Evolutionary conservation across 768 basidiomycete species (phyloP).

Genomic region (Leccinum disarticulatum): DNA sequence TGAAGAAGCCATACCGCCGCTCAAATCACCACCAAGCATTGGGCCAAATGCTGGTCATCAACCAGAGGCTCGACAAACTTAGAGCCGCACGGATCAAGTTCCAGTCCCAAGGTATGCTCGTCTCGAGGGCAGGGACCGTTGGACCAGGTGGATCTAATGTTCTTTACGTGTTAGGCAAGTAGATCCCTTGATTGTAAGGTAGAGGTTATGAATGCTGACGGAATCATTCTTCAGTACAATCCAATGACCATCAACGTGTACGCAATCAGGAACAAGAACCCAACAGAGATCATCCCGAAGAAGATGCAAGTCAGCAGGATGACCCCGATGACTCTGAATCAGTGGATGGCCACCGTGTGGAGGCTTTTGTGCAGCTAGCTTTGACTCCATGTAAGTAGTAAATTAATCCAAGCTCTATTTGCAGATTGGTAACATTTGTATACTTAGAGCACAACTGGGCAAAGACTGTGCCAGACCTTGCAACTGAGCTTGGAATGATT

Average conservation of each 20-base stretch:
- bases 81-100: background rate
- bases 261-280: background rate
- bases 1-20: background rate
- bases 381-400: background rate
- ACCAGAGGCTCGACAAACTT: background rate
- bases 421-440: background rate
- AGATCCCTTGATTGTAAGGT: background rate
- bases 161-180: background rate
- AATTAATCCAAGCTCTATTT: background rate
- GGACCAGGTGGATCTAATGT: background rate
- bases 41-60: background rate
- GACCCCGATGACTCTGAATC: background rate
- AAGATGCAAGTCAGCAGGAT: background rate
- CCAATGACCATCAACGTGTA: background rate
- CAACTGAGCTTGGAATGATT: background rate
- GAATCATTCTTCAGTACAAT: background rate
- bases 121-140: background rate
- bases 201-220: background rate
- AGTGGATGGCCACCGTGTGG: background rate
- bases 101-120: background rate
- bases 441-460: background rate
- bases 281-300: background rate
- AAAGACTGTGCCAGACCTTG: background rate
- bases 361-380: background rate
- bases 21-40: background rate